These are phyloP conservation scores for Arthrobotrys iridis DNA, from an alignment of 2,329 filamentous ascomycete species.

Conservation along the genomic window DNA sequence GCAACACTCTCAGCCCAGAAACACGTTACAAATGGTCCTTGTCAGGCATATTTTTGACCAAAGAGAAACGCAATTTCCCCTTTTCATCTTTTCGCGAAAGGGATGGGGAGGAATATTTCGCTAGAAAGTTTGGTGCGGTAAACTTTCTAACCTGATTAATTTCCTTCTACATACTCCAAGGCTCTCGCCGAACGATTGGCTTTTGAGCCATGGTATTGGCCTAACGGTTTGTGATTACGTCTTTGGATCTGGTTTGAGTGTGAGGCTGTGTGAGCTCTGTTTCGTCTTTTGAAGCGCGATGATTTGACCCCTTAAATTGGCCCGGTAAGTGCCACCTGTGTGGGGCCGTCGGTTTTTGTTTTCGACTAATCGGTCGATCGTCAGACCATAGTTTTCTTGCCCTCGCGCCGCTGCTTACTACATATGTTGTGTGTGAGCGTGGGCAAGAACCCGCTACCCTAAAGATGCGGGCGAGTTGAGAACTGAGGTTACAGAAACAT, in stretches of 20 bases:
- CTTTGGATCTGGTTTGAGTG: constrained; percentile 15
- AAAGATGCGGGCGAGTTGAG: too few relatives aligned
- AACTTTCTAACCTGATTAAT: constrained; percentile 11
- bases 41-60: not conserved
- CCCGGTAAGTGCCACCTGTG: constrained; percentile 26
- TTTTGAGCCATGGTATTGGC: constrained; percentile 25
- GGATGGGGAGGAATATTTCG: too few relatives aligned
- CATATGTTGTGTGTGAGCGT: too few relatives aligned
- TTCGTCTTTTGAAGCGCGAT: constrained; percentile 16
- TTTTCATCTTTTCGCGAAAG: not conserved
- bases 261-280: constrained; percentile 39
- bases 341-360: constrained; percentile 4
- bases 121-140: not conserved
- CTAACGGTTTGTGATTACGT: constrained; percentile 23
- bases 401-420: not conserved
- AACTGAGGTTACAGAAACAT: constrained; percentile 41
- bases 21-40: constrained; percentile 2
- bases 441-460: too few relatives aligned
- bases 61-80: constrained; percentile 16
- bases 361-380: constrained; percentile 43
- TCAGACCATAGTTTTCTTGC: constrained; percentile 17
- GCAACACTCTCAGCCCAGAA: constrained; percentile 23
- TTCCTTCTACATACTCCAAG: constrained; percentile 26
- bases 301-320: constrained; percentile 40
- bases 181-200: constrained; percentile 12